These are phyloP conservation scores for Rhynchospora breviuscula DNA, from an alignment of 176 grass and related monocot species.

Conservation along the genomic window DNA sequence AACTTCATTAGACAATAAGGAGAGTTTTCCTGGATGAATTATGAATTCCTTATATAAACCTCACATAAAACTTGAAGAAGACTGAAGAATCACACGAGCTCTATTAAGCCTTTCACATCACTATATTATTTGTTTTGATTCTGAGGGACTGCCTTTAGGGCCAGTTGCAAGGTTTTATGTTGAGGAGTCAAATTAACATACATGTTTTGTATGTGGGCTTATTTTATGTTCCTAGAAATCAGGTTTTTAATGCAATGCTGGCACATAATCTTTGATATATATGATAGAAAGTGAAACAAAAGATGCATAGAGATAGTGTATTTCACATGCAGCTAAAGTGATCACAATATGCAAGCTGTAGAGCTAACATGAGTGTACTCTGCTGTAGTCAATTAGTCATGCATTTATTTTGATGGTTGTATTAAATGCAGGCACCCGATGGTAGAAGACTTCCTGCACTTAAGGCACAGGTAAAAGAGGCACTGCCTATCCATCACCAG, in stretches of 20 bases:
- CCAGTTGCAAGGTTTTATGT: neutral
- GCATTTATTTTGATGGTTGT: neutral
- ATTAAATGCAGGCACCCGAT: constrained; percentile 22
- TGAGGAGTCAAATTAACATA: neutral
- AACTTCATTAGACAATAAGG: neutral
- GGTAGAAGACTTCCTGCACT: constrained; percentile 27
- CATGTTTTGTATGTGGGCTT: neutral
- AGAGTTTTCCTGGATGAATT: neutral
- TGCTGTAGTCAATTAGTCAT: neutral
- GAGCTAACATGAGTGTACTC: neutral
- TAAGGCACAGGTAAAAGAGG: constrained; percentile 32
- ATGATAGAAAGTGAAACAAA: neutral
- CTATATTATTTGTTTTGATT: neutral
- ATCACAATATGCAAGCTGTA: neutral
- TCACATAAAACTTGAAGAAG: neutral
- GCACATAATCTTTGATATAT: neutral
- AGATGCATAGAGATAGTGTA: neutral
- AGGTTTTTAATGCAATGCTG: neutral
- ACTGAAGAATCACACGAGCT: neutral
- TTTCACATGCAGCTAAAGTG: constrained; percentile 1
- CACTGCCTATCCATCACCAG: constrained; percentile 15
- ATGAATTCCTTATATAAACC: neutral
- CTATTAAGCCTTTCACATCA: neutral
- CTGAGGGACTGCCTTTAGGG: neutral
- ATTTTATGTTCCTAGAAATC: neutral